Evolutionary conservation across 164 flowering plant genomes (phyloP).

Genomic region (Berberis vulgaris): DNA sequence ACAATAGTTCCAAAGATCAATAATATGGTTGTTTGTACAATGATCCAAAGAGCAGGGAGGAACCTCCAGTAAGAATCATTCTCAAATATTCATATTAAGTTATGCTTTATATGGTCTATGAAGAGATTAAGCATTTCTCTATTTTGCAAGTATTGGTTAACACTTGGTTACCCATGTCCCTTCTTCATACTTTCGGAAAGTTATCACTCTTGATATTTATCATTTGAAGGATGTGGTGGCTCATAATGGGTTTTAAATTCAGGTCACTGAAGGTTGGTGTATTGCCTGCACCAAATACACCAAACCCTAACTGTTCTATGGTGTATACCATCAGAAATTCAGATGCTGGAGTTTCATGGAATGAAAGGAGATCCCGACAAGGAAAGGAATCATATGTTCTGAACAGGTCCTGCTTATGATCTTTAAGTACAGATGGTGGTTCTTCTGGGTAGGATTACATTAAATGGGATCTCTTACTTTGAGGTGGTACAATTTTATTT

Average conservation of each 20-base stretch:
- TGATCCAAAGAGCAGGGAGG: conserved; percentile 84
- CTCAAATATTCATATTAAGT: neutral
- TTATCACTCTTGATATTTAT: neutral
- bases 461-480: neutral
- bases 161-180: neutral
- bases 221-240: neutral
- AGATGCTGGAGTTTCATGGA: conserved; percentile 64
- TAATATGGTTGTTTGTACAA: conserved; percentile 65
- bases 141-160: neutral
- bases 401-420: conserved; percentile 66
- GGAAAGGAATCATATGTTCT: conserved; percentile 68
- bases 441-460: conserved; percentile 58
- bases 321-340: conserved; percentile 49
- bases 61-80: conserved; percentile 47
- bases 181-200: no score
- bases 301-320: conserved; percentile 39
- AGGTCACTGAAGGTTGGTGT: conserved; percentile 93
- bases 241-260: conserved; percentile 2
- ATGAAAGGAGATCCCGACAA: conserved; percentile 69
- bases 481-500: neutral
- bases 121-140: neutral
- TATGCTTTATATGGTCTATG: neutral
- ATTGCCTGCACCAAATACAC: conserved; percentile 37
- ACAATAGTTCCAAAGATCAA: conserved; percentile 67
- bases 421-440: conserved; percentile 42